phyloP scores from a whole-genome alignment of 805 yeast genomes.

The Schwanniomyces yamadae region DNA sequence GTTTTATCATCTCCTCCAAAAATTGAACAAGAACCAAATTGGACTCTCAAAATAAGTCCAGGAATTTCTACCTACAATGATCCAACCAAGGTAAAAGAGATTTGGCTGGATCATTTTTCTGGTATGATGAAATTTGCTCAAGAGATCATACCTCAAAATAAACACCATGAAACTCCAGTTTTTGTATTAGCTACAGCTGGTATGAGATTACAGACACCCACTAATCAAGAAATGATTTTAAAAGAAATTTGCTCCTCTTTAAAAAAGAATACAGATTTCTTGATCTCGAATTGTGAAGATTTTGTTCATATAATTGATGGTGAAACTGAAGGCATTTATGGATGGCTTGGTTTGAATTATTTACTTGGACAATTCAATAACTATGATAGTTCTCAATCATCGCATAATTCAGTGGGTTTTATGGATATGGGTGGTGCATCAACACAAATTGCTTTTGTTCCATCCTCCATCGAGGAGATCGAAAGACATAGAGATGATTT shows the following conservation, averaged over 20 bases:
- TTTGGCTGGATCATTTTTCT: conserved; percentile 73
- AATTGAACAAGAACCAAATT: conserved; percentile 58
- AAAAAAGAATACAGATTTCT: conserved; percentile 54
- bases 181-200: conserved; percentile 97
- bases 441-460: conserved; percentile 92
- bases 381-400: conserved; percentile 34
- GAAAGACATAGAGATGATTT: conserved; percentile 71
- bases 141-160: conserved; percentile 60
- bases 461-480: conserved; percentile 59
- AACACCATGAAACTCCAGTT: conserved; percentile 71
- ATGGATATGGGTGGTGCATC: conserved; percentile 99
- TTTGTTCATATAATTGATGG: conserved; percentile 91
- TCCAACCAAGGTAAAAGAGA: conserved; percentile 42
- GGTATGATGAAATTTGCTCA: conserved; percentile 68
- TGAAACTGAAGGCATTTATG: conserved; percentile 90
- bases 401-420: conserved; percentile 75
- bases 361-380: conserved; percentile 63
- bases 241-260: conserved; percentile 59
- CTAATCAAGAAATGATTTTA: conserved; percentile 54
- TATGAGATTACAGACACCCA: conserved; percentile 71
- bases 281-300: conserved; percentile 56
- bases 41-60: conserved; percentile 76
- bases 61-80: conserved; percentile 70
- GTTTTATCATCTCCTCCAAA: conserved; percentile 62
- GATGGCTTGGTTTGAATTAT: conserved; percentile 93